Evolutionary conservation across 495 filamentous ascomycete species (phyloP), one percentile per base, ranked within the genome.

Genomic region (Wilcoxina mikolae): DNA sequence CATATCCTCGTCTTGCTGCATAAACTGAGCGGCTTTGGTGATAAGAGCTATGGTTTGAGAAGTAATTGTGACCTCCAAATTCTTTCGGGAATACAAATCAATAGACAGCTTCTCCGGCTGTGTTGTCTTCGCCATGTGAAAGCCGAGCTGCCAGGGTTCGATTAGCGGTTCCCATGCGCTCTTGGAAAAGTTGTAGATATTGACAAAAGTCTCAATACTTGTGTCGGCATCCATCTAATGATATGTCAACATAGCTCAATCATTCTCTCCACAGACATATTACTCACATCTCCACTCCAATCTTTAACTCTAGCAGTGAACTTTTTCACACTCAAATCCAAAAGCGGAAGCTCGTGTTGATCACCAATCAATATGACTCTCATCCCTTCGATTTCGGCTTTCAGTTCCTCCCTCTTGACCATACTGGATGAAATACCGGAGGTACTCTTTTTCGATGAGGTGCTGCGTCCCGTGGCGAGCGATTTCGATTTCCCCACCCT

Each of bases 141-240:
- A 81, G 25, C 89, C 90, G 20, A 96, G 71, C 56, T 91, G 81
- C 91, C 91, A 98, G 28, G 93, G 91, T 67, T 98, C 91, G 24
- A 96, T 82, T 28, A 98, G 71, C 7, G 91, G 91, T 67, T 96
- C 91, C 91, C 91, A 98, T 7, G 87, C 85, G 0, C 93, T 96
- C 67, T 98, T 96, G 20, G 91, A 89, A 69, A 98, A 98, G 68
- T 96, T 98, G 73, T 93, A 96, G 49, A 96, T 81, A 66, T 96
- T 98, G 61, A 93, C 74, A 68, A 91, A 95, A 54, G 87, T 88
- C 59, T 96, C 87, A 51, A 96, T 81, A 29, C 73, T 86, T 0
- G 86, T 85, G 64, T 95, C 88, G 1, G 86, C 88, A 60, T 78
- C 87, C 69, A 96, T 74, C 61, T 65, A 42, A 11, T n/a, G n/a